A percentile compares a stretch with the other conserved stretches of the same genome.
phyloP scores from a whole-genome alignment of 2,329 filamentous ascomycete genomes.

The Malbranchea zuffiana region DNA sequence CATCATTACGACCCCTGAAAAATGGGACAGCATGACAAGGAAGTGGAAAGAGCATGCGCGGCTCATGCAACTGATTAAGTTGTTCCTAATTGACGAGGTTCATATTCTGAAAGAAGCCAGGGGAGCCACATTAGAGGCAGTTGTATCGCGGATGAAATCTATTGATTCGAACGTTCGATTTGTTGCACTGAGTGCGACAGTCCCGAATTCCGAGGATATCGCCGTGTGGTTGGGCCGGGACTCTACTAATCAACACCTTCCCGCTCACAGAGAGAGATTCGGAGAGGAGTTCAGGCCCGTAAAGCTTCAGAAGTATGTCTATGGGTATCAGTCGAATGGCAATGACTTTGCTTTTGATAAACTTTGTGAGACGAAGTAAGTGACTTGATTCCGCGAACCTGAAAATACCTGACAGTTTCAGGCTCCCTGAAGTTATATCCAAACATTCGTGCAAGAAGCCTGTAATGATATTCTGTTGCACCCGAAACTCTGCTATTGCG shows the following conservation, averaged over 20 bases:
- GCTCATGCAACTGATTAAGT: slow-evolving; percentile 61
- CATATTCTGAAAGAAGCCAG: slow-evolving; percentile 73
- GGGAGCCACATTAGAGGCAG: slow-evolving; percentile 69
- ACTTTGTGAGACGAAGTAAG: slow-evolving; percentile 49
- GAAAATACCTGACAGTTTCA: slow-evolving; percentile 21
- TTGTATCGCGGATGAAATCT: slow-evolving; percentile 80
- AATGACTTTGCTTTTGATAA: slow-evolving; percentile 75
- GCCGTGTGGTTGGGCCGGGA: slow-evolving; percentile 67
- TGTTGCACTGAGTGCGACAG: slow-evolving; percentile 69
- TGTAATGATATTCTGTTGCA: slow-evolving; percentile 74
- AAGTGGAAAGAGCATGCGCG: slow-evolving; percentile 74
- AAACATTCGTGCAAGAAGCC: slow-evolving; percentile 61
- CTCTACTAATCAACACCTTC: slow-evolving; percentile 46
- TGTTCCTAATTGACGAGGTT: slow-evolving; percentile 80
- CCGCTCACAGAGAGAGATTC: slow-evolving; percentile 59
- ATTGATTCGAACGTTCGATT: slow-evolving; percentile 66
- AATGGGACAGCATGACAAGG: slow-evolving; percentile 81
- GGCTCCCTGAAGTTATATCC: slow-evolving; percentile 54
- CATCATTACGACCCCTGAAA: slow-evolving; percentile 80
- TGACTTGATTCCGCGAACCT: neutral
- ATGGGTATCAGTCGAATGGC: slow-evolving; percentile 51
- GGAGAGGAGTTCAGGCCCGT: slow-evolving; percentile 73
- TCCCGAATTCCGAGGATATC: slow-evolving; percentile 72
- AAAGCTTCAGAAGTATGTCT: slow-evolving; percentile 62
- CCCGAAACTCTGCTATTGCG: slow-evolving; percentile 55